Conservation (phyloP, 2,329 filamentous ascomycete species). For the Verticillium dahliae region DNA sequence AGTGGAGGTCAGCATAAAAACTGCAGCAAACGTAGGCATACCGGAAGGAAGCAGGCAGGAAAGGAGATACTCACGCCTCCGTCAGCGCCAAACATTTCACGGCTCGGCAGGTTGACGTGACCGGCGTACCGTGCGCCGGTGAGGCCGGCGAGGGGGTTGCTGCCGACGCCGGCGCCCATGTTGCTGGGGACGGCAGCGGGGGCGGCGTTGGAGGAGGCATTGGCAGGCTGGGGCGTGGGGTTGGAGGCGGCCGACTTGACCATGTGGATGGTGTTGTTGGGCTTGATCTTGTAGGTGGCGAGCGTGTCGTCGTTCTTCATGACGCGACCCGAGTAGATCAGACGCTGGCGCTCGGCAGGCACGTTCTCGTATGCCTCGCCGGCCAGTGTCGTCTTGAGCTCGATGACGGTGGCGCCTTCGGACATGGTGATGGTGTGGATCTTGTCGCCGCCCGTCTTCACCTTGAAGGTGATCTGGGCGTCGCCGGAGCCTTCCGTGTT, state of each 20-base stretch:
- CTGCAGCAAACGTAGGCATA: no score
- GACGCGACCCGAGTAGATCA: slow-evolving; percentile 96
- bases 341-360: slow-evolving; percentile 78
- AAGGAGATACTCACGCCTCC: slow-evolving; percentile 67
- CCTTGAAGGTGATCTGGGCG: slow-evolving; percentile 84
- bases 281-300: slow-evolving; percentile 86
- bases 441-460: slow-evolving; percentile 91
- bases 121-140: slow-evolving; percentile 93
- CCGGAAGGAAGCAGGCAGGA: neutral
- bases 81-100: slow-evolving; percentile 87
- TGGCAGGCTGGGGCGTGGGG: slow-evolving; percentile 35
- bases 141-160: slow-evolving; percentile 83
- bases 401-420: slow-evolving; percentile 67
- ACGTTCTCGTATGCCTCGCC: slow-evolving; percentile 78
- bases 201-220: slow-evolving; percentile 35
- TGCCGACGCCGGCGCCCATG: slow-evolving; percentile 76
- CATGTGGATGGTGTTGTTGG: slow-evolving; percentile 90
- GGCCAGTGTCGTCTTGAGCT: slow-evolving; percentile 86
- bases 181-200: slow-evolving; percentile 63
- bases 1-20: no score
- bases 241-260: slow-evolving; percentile 96
- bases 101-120: slow-evolving; percentile 79
- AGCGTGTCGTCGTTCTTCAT: slow-evolving; percentile 91
- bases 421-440: slow-evolving; percentile 79
- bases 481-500: slow-evolving; percentile 55